Percentiles rank a stretch among this genome's conserved stretches.
Evolutionary conservation across 257 asterid species (phyloP).

Genomic region (Sherardia arvensis): DNA sequence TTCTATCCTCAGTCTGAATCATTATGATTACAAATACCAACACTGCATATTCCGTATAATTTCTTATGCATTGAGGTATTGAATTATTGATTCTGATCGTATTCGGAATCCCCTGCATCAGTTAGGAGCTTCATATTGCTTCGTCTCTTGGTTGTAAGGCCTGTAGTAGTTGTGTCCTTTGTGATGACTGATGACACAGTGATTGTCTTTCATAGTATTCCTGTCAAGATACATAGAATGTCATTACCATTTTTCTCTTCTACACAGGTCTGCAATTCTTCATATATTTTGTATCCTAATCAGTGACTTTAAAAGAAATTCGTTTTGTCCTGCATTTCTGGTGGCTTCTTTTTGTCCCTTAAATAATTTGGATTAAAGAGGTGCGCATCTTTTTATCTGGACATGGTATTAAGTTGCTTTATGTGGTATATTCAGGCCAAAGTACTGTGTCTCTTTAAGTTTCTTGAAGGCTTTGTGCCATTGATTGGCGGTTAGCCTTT

Average conservation of each 20-base stretch:
- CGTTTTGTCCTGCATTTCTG: not conserved
- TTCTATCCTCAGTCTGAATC: not conserved
- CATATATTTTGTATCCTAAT: not conserved
- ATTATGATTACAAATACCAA: not conserved
- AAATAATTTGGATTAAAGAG: not conserved
- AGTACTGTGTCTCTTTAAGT: not conserved
- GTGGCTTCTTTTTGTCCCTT: not conserved
- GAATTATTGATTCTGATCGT: too few relatives aligned
- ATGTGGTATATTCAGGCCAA: not conserved
- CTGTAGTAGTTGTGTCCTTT: not conserved
- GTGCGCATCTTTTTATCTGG: not conserved
- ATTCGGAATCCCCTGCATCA: too few relatives aligned
- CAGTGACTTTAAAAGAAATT: not conserved
- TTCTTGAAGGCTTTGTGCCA: not conserved
- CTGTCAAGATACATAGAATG: not conserved
- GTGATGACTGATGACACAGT: not conserved
- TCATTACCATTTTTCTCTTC: not conserved
- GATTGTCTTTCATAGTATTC: not conserved
- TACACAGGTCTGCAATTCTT: not conserved
- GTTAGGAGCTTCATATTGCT: not conserved
- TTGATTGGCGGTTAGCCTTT: not conserved
- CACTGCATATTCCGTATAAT: not conserved
- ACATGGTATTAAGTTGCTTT: not conserved
- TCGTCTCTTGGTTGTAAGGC: not conserved
- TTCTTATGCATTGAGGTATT: not conserved